Evolutionary conservation across 2,329 filamentous ascomycete genomes (phyloP).

Genomic region (Acephala macrosclerotiorum): DNA sequence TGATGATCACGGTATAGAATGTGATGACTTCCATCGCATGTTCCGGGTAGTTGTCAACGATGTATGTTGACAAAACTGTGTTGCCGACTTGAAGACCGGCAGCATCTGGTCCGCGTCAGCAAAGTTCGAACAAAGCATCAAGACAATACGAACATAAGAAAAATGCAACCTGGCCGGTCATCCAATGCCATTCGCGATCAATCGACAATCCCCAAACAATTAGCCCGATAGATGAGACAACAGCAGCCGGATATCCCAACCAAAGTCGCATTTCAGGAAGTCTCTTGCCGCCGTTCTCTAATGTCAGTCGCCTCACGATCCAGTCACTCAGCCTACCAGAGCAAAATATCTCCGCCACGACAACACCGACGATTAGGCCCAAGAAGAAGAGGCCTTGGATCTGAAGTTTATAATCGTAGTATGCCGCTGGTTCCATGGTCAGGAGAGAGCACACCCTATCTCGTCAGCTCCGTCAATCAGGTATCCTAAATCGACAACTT

Average conservation of each 20-base stretch:
- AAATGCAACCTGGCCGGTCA: constrained; percentile 62
- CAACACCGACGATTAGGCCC: constrained; percentile 59
- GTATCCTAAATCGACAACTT: background rate
- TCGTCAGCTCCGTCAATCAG: background rate
- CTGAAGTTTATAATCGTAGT: constrained; percentile 48
- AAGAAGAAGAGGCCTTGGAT: constrained; percentile 60
- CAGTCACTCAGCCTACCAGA: constrained; percentile 61
- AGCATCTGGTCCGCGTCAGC: constrained; percentile 49
- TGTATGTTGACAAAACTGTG: constrained; percentile 58
- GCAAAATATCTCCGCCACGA: constrained; percentile 58
- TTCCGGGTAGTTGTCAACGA: constrained; percentile 62
- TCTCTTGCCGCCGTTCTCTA: constrained; percentile 51
- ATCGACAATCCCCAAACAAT: constrained; percentile 63
- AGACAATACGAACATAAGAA: constrained; percentile 53
- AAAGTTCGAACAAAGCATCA: background rate
- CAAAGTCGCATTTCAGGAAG: constrained; percentile 63
- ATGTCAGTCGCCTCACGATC: constrained; percentile 55
- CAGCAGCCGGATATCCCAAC: constrained; percentile 60
- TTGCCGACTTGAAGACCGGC: constrained; percentile 65
- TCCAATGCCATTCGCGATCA: constrained; percentile 61
- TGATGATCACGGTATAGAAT: constrained; percentile 62
- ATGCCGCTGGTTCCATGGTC: constrained; percentile 37
- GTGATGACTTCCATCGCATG: constrained; percentile 61
- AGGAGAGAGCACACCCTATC: constrained; percentile 24
- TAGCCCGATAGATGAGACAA: constrained; percentile 56